These are phyloP conservation scores for Thinopyrum obtusiflorum DNA, from an alignment of 202 grass and related monocot species.

Conservation along the genomic window DNA sequence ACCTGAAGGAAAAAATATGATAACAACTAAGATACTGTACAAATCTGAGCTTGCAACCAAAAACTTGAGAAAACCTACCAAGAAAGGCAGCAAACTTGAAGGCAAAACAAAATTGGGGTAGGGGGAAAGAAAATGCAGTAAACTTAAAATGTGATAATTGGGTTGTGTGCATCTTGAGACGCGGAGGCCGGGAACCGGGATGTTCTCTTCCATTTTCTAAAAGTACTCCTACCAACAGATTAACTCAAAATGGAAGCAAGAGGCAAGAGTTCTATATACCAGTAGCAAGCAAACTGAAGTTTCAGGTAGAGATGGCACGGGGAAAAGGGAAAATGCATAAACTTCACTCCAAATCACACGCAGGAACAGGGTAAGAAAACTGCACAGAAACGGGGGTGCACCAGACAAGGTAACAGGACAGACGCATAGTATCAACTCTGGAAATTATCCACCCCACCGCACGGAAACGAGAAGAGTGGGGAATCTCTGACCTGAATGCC, in stretches of 20 bases:
- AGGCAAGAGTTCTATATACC: not conserved
- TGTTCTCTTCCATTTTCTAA: not conserved
- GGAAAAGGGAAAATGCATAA: not conserved
- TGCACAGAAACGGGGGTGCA: not conserved
- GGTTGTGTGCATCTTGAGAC: not conserved
- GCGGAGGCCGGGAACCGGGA: not conserved
- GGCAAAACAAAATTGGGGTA: not conserved
- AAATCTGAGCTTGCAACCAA: conserved; percentile 27
- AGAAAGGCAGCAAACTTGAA: not conserved
- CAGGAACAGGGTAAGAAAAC: not conserved
- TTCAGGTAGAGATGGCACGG: not conserved
- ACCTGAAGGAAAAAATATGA: not conserved
- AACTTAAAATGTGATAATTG: not conserved
- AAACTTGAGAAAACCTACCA: not conserved
- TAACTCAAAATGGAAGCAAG: not conserved
- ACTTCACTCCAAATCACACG: not conserved
- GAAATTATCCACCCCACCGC: not conserved
- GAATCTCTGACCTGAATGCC: conserved; percentile 20
- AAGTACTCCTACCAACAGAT: too few relatives aligned
- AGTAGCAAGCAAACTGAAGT: not conserved
- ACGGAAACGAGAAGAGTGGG: not conserved
- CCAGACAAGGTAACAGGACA: not conserved
- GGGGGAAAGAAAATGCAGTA: not conserved
- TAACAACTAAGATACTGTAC: not conserved
- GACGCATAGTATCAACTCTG: not conserved